These are phyloP conservation scores for Aspergillus sp. DNA, from an alignment of 2,329 filamentous ascomycete genomes.

Conservation along the genomic window DNA sequence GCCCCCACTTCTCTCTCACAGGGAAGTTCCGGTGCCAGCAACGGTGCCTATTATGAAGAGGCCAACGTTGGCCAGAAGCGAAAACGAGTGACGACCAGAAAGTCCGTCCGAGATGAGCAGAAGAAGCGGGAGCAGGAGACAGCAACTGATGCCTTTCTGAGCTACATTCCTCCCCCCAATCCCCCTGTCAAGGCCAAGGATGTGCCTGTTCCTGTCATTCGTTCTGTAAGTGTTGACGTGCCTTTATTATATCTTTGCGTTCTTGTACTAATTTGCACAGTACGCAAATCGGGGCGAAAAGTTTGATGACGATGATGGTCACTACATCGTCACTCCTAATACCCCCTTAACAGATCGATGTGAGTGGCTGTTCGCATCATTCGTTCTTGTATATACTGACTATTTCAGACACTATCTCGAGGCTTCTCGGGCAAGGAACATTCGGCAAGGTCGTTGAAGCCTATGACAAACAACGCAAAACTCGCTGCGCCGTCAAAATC, in stretches of 20 bases:
- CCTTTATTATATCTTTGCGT: neutral
- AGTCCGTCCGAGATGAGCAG: slow-evolving; percentile 80
- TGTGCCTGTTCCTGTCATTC: slow-evolving; percentile 65
- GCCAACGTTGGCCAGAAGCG: slow-evolving; percentile 81
- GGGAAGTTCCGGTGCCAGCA: slow-evolving; percentile 55
- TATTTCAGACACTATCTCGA: slow-evolving; percentile 76
- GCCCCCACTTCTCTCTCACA: slow-evolving; percentile 84
- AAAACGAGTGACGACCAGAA: slow-evolving; percentile 76
- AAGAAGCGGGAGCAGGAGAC: slow-evolving; percentile 76
- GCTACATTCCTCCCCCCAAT: slow-evolving; percentile 83
- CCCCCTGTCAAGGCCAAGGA: slow-evolving; percentile 90
- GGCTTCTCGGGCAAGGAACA: slow-evolving; percentile 91
- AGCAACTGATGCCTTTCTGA: slow-evolving; percentile 71
- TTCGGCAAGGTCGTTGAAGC: slow-evolving; percentile 98
- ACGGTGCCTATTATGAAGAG: slow-evolving; percentile 67
- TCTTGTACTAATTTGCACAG: slow-evolving; percentile 35
- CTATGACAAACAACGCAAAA: slow-evolving; percentile 73
- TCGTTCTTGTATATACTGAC: slow-evolving; percentile 23
- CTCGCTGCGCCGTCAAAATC: slow-evolving; percentile 94
- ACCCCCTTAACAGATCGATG: slow-evolving; percentile 86
- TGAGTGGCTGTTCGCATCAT: slow-evolving; percentile 56
- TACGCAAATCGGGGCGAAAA: slow-evolving; percentile 64
- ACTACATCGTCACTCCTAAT: slow-evolving; percentile 91
- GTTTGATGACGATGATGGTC: slow-evolving; percentile 94
- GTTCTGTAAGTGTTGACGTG: slow-evolving; percentile 56